Conservation (phyloP, 306 rosid genomes). For the Chamaecrista fasciculata region DNA sequence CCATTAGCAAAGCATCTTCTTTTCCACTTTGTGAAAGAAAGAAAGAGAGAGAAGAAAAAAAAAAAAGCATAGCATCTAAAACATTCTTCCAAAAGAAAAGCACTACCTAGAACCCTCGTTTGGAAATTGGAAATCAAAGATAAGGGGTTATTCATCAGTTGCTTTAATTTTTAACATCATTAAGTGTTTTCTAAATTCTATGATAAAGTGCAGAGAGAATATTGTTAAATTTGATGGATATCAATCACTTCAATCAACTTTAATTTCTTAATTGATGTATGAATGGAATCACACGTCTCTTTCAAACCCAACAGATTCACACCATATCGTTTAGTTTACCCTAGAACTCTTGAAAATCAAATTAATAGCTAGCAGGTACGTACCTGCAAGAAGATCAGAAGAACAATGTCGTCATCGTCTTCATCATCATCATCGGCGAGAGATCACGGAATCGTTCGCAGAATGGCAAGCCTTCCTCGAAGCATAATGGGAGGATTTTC, state of each 20-base stretch:
- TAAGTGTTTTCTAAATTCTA: too few species aligned
- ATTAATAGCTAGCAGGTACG: too few species aligned
- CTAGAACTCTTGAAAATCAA: neutral
- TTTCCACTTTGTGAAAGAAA: constrained; percentile 26
- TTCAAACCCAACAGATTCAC: constrained; percentile 3
- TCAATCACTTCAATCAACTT: too few species aligned
- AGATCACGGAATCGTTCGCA: constrained; percentile 51
- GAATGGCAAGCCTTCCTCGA: constrained; percentile 60
- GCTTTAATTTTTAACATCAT: too few species aligned
- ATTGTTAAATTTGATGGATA: too few species aligned
- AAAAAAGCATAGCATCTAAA: neutral
- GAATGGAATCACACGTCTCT: too few species aligned
- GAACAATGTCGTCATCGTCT: neutral
- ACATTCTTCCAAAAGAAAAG: too few species aligned
- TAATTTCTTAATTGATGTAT: too few species aligned
- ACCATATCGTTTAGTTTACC: constrained; percentile 9
- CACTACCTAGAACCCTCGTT: too few species aligned
- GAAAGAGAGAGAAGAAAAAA: constrained; percentile 12
- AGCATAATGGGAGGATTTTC: constrained; percentile 60
- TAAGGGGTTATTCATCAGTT: too few species aligned
- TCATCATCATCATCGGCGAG: constrained; percentile 46
- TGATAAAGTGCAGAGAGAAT: too few species aligned
- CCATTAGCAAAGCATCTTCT: constrained; percentile 57
- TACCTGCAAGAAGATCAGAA: neutral
- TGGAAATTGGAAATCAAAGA: too few species aligned